Conservation (phyloP, 768 basidiomycete genomes). For the Suillus bovinus region DNA sequence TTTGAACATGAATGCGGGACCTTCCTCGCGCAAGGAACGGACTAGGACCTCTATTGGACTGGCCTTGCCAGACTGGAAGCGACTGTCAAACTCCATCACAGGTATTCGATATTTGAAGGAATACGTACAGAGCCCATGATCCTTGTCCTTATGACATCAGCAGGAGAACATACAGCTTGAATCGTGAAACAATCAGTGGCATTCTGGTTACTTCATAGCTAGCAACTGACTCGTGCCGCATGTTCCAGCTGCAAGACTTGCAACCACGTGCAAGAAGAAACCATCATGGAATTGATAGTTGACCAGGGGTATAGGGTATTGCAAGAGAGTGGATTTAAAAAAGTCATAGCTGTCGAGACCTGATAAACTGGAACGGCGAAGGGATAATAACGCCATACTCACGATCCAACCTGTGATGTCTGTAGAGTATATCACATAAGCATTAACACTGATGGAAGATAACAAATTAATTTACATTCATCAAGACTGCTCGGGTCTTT, state of each 20-base stretch:
- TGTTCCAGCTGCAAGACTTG: conserved; percentile 71
- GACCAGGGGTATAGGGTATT: conserved; percentile 51
- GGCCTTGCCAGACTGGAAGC: conserved; percentile 48
- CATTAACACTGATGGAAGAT: background rate
- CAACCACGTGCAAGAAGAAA: conserved; percentile 62
- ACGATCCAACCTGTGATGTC: conserved; percentile 86
- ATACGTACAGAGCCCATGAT: conserved; percentile 71
- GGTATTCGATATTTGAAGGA: background rate
- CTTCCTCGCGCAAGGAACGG: conserved; percentile 69
- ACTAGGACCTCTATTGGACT: conserved; percentile 53
- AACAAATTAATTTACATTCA: conserved; percentile 57
- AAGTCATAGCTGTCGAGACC: conserved; percentile 62
- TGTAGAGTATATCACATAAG: conserved; percentile 24
- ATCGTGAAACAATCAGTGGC: background rate
- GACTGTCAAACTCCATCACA: conserved; percentile 6
- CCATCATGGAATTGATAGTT: conserved; percentile 66
- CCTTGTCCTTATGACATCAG: conserved; percentile 74
- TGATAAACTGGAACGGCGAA: background rate
- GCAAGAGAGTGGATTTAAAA: conserved; percentile 63
- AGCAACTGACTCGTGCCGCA: conserved; percentile 69
- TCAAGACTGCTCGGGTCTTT: conserved; percentile 63
- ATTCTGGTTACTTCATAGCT: background rate
- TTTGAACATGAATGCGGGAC: conserved; percentile 77
- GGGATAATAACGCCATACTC: conserved; percentile 35
- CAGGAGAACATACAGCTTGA: conserved; percentile 75